Conservation (phyloP, 345 rosid genomes). For the Moricandia moricandioides region DNA sequence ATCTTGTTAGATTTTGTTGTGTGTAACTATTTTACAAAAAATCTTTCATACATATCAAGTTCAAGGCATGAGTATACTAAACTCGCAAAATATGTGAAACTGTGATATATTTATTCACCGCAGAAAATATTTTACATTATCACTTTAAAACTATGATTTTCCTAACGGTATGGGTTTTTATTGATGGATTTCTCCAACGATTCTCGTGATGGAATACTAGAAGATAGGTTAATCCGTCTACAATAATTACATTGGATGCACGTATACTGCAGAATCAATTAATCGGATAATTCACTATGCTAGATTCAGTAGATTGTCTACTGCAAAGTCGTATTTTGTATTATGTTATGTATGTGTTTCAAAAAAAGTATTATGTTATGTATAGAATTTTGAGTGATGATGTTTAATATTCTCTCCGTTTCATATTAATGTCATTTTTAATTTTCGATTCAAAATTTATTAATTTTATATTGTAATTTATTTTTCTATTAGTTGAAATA, state of each 20-base stretch:
- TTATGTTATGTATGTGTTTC: background rate
- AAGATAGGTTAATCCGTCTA: background rate
- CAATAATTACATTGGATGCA: background rate
- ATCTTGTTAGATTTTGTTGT: slow-evolving; percentile 25
- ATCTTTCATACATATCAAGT: background rate
- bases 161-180: background rate
- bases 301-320: background rate
- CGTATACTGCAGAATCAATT: background rate
- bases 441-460: too few species aligned
- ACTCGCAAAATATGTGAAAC: background rate
- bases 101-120: background rate
- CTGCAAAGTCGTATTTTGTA: background rate
- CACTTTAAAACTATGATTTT: background rate
- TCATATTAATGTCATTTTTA: too few species aligned
- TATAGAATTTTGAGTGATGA: background rate
- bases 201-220: background rate
- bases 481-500: too few species aligned
- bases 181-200: background rate
- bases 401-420: too few species aligned
- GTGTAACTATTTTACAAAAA: slow-evolving; percentile 5
- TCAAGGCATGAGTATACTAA: background rate
- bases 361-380: too few species aligned
- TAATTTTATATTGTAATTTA: too few species aligned
- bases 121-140: background rate
- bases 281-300: background rate